Conservation (phyloP, 805 yeast genomes). For the Pichia nanzhaoensis region DNA sequence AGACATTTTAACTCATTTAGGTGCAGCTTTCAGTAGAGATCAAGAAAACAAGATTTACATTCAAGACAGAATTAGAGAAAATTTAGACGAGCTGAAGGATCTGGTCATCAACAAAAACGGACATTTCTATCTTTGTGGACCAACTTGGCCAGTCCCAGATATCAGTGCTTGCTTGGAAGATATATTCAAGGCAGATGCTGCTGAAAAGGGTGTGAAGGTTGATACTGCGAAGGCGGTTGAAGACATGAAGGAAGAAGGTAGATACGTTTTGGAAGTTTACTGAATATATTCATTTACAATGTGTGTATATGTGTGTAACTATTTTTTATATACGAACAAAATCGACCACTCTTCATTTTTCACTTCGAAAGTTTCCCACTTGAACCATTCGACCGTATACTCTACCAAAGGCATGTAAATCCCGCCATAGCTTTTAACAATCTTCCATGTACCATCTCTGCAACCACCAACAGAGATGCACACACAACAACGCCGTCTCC, state of each 20-base stretch:
- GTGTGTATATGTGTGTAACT: too few species aligned
- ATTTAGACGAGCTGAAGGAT: slow-evolving; percentile 62
- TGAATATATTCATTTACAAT: too few species aligned
- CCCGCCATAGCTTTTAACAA: too few species aligned
- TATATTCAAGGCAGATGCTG: slow-evolving; percentile 67
- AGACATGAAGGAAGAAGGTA: slow-evolving; percentile 85
- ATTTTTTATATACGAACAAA: not conserved
- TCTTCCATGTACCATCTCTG: too few species aligned
- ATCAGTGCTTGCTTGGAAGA: slow-evolving; percentile 85
- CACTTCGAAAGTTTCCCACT: too few species aligned
- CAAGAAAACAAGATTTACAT: slow-evolving; percentile 92
- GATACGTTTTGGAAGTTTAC: slow-evolving; percentile 91
- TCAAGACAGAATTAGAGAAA: slow-evolving; percentile 85
- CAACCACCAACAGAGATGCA: too few species aligned
- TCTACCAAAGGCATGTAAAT: too few species aligned
- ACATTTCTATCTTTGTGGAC: slow-evolving; percentile 94
- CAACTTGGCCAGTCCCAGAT: slow-evolving; percentile 99
- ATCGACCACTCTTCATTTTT: not conserved
- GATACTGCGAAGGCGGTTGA: slow-evolving; percentile 80
- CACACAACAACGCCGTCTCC: too few species aligned
- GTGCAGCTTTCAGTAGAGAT: slow-evolving; percentile 98
- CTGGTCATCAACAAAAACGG: slow-evolving; percentile 78
- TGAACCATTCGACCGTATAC: too few species aligned
- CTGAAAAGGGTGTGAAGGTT: slow-evolving; percentile 53
- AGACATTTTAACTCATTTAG: slow-evolving; percentile 86